Conservation (phyloP, 164 flowering plant genomes). For the Annona squamosa region DNA sequence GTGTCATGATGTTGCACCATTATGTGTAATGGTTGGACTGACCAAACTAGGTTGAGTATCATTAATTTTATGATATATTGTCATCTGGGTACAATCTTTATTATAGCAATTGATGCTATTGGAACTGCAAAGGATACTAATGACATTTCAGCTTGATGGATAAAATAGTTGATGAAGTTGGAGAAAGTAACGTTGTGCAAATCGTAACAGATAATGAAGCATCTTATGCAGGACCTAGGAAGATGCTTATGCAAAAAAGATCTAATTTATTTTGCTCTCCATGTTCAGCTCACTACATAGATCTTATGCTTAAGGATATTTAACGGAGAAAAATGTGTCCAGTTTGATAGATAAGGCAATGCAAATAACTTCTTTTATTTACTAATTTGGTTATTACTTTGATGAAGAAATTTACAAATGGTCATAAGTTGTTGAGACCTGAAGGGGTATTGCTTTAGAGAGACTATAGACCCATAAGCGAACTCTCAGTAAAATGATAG, state of each 20-base stretch:
- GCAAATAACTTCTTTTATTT: too few relatives aligned
- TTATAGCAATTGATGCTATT: background rate
- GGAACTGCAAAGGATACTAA: background rate
- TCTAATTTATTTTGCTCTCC: background rate
- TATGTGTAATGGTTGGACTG: background rate
- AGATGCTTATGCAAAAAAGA: background rate
- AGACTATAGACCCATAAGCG: too few relatives aligned
- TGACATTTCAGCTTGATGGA: background rate
- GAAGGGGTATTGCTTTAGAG: too few relatives aligned
- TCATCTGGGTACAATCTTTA: background rate
- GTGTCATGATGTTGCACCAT: background rate
- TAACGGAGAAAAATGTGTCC: too few relatives aligned
- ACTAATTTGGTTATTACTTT: too few relatives aligned
- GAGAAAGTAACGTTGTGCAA: background rate
- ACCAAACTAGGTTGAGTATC: background rate
- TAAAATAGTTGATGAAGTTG: background rate
- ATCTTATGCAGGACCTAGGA: background rate
- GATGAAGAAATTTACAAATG: too few relatives aligned
- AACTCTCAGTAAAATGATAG: too few relatives aligned
- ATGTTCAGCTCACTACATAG: background rate
- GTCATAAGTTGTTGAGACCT: too few relatives aligned
- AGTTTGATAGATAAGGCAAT: too few relatives aligned
- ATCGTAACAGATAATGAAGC: background rate
- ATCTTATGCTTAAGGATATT: background rate
- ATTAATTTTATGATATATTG: background rate